Evolutionary conservation across 2,329 filamentous ascomycete species (phyloP).

Genomic region (Didymella sp.): DNA sequence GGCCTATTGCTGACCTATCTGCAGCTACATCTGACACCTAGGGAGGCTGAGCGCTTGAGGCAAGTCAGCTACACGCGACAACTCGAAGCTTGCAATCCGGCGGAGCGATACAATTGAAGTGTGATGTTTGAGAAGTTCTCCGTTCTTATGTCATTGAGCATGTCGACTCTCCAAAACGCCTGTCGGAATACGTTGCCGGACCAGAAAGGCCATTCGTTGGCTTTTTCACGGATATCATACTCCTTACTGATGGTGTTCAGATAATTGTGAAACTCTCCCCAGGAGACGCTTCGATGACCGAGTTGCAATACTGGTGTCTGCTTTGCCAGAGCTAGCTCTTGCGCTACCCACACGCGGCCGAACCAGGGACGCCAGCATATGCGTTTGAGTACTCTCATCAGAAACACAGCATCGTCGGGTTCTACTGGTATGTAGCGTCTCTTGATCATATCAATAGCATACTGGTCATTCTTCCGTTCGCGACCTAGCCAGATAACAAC

Average conservation of each 20-base stretch:
- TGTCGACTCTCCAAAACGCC: too few relatives aligned
- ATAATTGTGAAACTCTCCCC: neutral
- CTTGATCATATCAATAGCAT: neutral
- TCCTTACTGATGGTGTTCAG: neutral
- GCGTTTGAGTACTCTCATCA: neutral
- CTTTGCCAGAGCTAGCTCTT: neutral
- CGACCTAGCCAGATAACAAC: neutral
- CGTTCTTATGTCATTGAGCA: too few relatives aligned
- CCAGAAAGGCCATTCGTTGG: neutral
- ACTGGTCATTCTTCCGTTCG: neutral
- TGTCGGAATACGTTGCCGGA: neutral
- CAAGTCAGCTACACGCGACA: conserved; percentile 65
- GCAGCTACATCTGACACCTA: conserved; percentile 55
- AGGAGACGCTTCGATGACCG: neutral
- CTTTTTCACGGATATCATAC: neutral
- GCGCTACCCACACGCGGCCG: too few relatives aligned
- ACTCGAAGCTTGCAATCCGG: conserved; percentile 61
- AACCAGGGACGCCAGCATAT: too few relatives aligned
- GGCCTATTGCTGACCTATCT: neutral
- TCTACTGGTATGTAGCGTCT: neutral
- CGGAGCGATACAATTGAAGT: too few relatives aligned
- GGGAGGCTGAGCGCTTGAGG: conserved; percentile 61
- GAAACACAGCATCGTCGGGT: neutral
- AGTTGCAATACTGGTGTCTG: neutral
- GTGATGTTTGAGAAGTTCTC: too few relatives aligned